A percentile compares a stretch with the other conserved stretches of the same genome.
Conservation (phyloP, 2,329 filamentous ascomycete genomes). For the Moelleriella libera region DNA sequence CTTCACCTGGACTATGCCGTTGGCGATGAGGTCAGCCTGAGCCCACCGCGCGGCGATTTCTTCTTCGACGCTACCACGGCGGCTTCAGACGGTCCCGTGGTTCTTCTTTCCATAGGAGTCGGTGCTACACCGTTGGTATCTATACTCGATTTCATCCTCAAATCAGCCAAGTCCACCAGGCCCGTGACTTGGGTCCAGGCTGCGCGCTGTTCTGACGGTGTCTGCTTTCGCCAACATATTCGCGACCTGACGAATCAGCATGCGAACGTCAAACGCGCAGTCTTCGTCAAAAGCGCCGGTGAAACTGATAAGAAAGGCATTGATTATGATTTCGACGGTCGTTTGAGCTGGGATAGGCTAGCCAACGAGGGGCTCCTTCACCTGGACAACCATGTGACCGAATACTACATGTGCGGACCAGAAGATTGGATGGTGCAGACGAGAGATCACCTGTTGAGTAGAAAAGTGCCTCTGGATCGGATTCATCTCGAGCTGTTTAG, state of each 20-base stretch:
- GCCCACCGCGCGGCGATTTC: conserved; percentile 46
- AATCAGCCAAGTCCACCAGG: conserved; percentile 16
- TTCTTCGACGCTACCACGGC: conserved; percentile 34
- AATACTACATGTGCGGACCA: conserved; percentile 60
- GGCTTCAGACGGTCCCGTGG: conserved; percentile 37
- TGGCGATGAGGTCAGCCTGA: conserved; percentile 39
- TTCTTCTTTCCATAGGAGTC: conserved; percentile 54
- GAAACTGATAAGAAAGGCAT: conserved; percentile 27
- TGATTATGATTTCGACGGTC: conserved; percentile 43
- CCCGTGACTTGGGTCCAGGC: conserved; percentile 51
- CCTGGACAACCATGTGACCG: conserved; percentile 32
- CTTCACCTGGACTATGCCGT: conserved; percentile 32
- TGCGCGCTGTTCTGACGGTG: conserved; percentile 31
- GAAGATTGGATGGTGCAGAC: conserved; percentile 50
- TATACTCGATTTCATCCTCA: conserved; percentile 44
- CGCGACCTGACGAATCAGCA: conserved; percentile 19
- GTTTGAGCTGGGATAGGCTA: conserved; percentile 39
- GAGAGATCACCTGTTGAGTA: conserved; percentile 30
- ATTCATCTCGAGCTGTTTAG: conserved; percentile 52
- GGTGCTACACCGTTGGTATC: conserved; percentile 52
- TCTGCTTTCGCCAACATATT: conserved; percentile 42
- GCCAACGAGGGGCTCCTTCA: conserved; percentile 34
- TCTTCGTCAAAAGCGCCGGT: conserved; percentile 38
- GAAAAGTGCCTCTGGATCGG: conserved; percentile 38
- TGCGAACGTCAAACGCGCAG: conserved; percentile 14